A percentile compares a stretch with the other conserved stretches of the same genome.
Conservation (phyloP, 2,329 filamentous ascomycete species). For the Ascochyta fabae region DNA sequence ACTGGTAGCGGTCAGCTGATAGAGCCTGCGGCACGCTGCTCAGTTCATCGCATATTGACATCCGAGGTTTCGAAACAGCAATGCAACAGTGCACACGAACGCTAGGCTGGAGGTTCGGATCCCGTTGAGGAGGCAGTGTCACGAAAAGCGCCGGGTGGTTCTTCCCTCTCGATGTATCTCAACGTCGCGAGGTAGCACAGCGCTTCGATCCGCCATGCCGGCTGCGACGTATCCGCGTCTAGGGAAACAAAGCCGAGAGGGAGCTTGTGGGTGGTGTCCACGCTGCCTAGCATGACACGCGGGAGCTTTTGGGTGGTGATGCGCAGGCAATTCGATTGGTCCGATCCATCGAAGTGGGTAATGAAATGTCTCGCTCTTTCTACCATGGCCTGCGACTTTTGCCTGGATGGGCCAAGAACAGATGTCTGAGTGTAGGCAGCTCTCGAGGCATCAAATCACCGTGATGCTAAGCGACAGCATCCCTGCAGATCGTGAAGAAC, state of each 20-base stretch:
- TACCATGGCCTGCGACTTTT: background rate
- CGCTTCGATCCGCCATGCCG: background rate
- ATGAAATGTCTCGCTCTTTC: background rate
- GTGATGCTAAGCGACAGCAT: conserved; percentile 14
- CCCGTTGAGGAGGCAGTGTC: conserved; percentile 16
- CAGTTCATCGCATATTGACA: background rate
- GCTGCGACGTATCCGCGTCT: background rate
- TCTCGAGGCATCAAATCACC: conserved; percentile 17
- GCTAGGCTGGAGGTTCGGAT: background rate
- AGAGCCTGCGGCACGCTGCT: background rate
- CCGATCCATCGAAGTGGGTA: background rate
- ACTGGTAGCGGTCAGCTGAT: conserved; percentile 1
- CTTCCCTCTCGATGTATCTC: background rate
- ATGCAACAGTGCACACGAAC: background rate
- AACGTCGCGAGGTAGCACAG: background rate
- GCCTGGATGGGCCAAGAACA: background rate
- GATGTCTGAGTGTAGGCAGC: conserved; percentile 10
- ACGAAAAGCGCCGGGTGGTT: background rate
- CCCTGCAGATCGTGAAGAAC: conserved; percentile 7
- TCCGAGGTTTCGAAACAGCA: background rate
- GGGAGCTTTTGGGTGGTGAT: conserved; percentile 1
- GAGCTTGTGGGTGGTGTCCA: conserved; percentile 12
- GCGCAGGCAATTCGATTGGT: background rate
- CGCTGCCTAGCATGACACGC: conserved; percentile 12
- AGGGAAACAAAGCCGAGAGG: conserved; percentile 12